Conservation (phyloP, 495 filamentous ascomycete species). For the Peziza echinospora region DNA sequence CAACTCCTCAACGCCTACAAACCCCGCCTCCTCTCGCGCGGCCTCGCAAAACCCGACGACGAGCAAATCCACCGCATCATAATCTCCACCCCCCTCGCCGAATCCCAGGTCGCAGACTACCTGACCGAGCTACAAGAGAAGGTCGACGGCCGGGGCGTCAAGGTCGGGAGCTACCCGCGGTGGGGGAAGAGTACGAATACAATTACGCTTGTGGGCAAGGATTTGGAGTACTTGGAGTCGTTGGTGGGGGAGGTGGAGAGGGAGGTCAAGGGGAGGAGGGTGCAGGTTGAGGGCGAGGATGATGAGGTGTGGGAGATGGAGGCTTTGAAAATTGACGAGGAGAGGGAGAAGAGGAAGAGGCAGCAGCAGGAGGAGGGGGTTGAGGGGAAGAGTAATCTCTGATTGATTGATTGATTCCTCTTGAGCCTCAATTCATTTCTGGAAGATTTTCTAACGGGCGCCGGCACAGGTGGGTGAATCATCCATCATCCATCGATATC, state of each 20-base stretch:
- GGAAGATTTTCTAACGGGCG: too few relatives aligned
- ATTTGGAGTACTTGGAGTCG: slow-evolving; percentile 39
- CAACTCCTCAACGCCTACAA: slow-evolving; percentile 45
- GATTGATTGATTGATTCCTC: too few relatives aligned
- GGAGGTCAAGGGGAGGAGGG: slow-evolving; percentile 34
- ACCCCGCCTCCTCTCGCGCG: slow-evolving; percentile 23
- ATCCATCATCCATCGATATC: too few relatives aligned
- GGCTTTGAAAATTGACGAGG: background rate
- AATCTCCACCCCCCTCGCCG: slow-evolving; percentile 66
- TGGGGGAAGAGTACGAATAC: slow-evolving; percentile 80
- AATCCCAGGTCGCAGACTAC: slow-evolving; percentile 65
- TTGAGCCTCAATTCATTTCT: too few relatives aligned
- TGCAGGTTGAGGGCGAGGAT: slow-evolving; percentile 37
- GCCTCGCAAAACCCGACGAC: slow-evolving; percentile 54
- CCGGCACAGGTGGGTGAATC: too few relatives aligned
- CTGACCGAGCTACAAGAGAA: slow-evolving; percentile 54
- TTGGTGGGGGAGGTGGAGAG: slow-evolving; percentile 40
- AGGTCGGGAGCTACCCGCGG: slow-evolving; percentile 89
- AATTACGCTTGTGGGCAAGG: slow-evolving; percentile 67
- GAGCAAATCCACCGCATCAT: slow-evolving; percentile 55
- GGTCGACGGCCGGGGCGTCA: slow-evolving; percentile 52
- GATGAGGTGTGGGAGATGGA: slow-evolving; percentile 18
- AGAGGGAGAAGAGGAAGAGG: background rate
- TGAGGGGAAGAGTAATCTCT: too few relatives aligned
- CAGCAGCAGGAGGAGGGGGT: background rate